Percentiles rank a stretch among this genome's conserved stretches.
Evolutionary conservation across 768 basidiomycete genomes (phyloP).

Genomic region (Thelephora ganbajun): DNA sequence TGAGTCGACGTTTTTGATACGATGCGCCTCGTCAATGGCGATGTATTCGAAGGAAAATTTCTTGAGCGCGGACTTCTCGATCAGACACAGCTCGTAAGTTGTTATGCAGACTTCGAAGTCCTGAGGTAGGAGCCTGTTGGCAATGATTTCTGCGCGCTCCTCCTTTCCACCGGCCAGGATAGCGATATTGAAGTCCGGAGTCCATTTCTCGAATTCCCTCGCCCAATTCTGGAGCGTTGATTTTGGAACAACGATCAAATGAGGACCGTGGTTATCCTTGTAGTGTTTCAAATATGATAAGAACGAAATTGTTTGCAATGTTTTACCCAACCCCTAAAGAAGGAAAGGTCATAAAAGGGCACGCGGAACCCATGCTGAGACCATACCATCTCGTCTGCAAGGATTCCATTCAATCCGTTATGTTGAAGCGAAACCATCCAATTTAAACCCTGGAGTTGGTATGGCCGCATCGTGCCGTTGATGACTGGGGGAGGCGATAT

Average conservation of each 20-base stretch:
- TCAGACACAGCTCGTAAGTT: slow-evolving; percentile 92
- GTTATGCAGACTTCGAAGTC: slow-evolving; percentile 94
- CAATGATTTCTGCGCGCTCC: slow-evolving; percentile 74
- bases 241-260: slow-evolving; percentile 96
- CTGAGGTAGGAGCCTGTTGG: slow-evolving; percentile 64
- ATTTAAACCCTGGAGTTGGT: slow-evolving; percentile 91
- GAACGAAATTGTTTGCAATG: slow-evolving; percentile 95
- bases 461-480: slow-evolving; percentile 79
- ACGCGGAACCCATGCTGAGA: not conserved
- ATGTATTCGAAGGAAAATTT: slow-evolving; percentile 98
- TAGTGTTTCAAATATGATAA: slow-evolving; percentile 88
- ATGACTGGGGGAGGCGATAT: slow-evolving; percentile 41
- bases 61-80: slow-evolving; percentile 84
- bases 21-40: slow-evolving; percentile 95
- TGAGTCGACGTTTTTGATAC: slow-evolving; percentile 98
- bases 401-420: slow-evolving; percentile 92
- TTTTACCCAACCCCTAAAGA: slow-evolving; percentile 86
- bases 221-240: slow-evolving; percentile 96
- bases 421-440: slow-evolving; percentile 97
- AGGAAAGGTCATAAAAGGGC: slow-evolving; percentile 3
- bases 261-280: slow-evolving; percentile 61
- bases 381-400: slow-evolving; percentile 88
- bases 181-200: slow-evolving; percentile 73
- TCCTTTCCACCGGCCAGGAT: slow-evolving; percentile 81
- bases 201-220: slow-evolving; percentile 87